Evolutionary conservation across 164 flowering plant genomes (phyloP).

Genomic region (Macadamia tetraphylla): DNA sequence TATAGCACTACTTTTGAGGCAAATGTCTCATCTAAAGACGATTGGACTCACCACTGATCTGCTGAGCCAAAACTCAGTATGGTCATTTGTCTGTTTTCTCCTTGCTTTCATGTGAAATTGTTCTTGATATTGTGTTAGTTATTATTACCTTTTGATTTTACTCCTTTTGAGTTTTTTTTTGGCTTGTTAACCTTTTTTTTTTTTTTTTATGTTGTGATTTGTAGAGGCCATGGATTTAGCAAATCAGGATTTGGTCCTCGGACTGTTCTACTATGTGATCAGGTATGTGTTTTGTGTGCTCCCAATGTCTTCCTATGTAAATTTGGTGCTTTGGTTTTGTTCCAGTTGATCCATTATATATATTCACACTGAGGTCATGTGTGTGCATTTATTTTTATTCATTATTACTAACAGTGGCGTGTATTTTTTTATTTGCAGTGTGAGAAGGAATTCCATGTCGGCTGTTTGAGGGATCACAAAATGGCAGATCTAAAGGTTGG

Average conservation of each 20-base stretch:
- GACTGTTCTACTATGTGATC: slow-evolving; percentile 91
- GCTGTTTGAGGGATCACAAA: slow-evolving; percentile 66
- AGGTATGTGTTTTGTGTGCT: slow-evolving; percentile 37
- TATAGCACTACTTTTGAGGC: too few species aligned
- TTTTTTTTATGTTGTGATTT: slow-evolving; percentile 9
- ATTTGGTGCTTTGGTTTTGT: not conserved
- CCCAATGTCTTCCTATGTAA: not conserved
- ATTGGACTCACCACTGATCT: too few species aligned
- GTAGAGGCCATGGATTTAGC: slow-evolving; percentile 57
- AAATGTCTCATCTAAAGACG: too few species aligned
- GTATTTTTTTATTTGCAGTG: slow-evolving; percentile 40
- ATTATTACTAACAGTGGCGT: too few species aligned
- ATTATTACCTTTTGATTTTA: too few species aligned
- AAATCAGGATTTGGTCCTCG: slow-evolving; percentile 61
- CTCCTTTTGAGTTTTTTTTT: too few species aligned
- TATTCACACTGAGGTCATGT: too few species aligned
- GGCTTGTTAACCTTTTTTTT: not conserved
- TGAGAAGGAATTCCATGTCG: slow-evolving; percentile 86
- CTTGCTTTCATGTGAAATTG: too few species aligned
- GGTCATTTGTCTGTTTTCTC: too few species aligned
- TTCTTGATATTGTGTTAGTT: too few species aligned
- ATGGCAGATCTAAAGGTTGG: slow-evolving; percentile 67
- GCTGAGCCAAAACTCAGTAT: too few species aligned
- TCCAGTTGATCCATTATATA: not conserved
- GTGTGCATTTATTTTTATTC: too few species aligned